Evolutionary conservation across 1,139 yeast species (phyloP).

Genomic region (Kluyveromyces marxianus): DNA sequence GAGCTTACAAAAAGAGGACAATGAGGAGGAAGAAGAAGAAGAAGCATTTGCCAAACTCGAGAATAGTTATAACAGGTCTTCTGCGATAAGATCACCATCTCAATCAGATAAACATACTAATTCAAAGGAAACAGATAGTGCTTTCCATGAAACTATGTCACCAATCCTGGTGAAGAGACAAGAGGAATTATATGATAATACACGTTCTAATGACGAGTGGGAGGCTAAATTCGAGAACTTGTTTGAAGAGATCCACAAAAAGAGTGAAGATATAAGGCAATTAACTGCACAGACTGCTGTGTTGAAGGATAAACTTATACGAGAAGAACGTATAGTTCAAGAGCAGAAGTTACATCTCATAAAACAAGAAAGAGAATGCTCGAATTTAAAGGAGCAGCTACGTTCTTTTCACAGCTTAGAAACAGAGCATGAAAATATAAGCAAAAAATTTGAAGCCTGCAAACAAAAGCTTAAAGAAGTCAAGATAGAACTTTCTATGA

Average conservation of each 20-base stretch:
- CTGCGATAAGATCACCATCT: too few species aligned
- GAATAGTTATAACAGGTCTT: background rate
- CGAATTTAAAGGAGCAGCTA: background rate
- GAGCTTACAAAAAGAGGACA: background rate
- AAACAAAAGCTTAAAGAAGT: conserved; percentile 12
- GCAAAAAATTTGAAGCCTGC: conserved; percentile 12
- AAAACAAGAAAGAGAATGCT: background rate
- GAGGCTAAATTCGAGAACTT: background rate
- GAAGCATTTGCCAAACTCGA: background rate
- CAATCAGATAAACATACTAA: background rate
- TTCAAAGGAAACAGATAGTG: background rate
- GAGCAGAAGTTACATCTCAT: background rate
- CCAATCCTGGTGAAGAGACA: background rate
- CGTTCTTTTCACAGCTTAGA: conserved; percentile 30
- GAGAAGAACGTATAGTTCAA: background rate
- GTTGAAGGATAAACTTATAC: too few species aligned
- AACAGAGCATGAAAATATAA: conserved; percentile 28
- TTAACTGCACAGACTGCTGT: background rate
- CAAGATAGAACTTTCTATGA: conserved; percentile 24
- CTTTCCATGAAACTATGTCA: conserved; percentile 2
- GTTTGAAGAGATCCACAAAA: background rate
- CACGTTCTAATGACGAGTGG: background rate
- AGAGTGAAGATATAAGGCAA: background rate
- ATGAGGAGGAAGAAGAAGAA: conserved; percentile 3
- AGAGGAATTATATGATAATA: background rate